phyloP scores from a whole-genome alignment of 495 filamentous ascomycete species.

The Penicillium canariense region DNA sequence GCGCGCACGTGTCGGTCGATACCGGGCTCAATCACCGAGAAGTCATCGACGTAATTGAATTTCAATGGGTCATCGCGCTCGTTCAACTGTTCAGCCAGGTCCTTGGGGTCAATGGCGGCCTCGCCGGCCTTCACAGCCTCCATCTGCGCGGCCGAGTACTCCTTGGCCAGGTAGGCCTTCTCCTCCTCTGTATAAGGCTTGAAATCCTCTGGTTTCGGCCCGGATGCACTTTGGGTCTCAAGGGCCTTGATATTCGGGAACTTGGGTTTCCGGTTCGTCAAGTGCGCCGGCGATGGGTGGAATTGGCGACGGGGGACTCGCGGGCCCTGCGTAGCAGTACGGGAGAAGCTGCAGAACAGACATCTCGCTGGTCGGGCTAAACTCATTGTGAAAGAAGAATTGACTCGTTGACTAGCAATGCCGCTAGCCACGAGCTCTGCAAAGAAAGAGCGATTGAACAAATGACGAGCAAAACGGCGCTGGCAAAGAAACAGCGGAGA shows the following conservation, averaged over 20 bases:
- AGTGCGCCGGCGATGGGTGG: constrained; percentile 43
- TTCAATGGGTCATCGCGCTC: constrained; percentile 67
- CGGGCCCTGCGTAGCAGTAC: constrained; percentile 36
- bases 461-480: constrained; percentile 14
- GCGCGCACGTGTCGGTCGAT: constrained; percentile 64
- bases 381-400: constrained; percentile 48
- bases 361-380: constrained; percentile 57
- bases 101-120: constrained; percentile 70
- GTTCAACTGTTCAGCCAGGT: constrained; percentile 70
- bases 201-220: constrained; percentile 46
- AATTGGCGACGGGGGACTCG: constrained; percentile 52
- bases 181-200: constrained; percentile 68
- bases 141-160: constrained; percentile 79
- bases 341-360: constrained; percentile 53
- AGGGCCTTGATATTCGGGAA: constrained; percentile 24
- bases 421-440: constrained; percentile 24
- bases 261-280: constrained; percentile 38
- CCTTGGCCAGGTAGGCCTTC: constrained; percentile 55
- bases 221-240: constrained; percentile 19
- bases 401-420: constrained; percentile 29
- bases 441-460: constrained; percentile 12
- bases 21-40: constrained; percentile 69
- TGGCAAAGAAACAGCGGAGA: constrained; percentile 29
- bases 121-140: constrained; percentile 86
- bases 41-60: constrained; percentile 82